Conservation (phyloP, 768 basidiomycete species). For the Melanogaster broomeanus region DNA sequence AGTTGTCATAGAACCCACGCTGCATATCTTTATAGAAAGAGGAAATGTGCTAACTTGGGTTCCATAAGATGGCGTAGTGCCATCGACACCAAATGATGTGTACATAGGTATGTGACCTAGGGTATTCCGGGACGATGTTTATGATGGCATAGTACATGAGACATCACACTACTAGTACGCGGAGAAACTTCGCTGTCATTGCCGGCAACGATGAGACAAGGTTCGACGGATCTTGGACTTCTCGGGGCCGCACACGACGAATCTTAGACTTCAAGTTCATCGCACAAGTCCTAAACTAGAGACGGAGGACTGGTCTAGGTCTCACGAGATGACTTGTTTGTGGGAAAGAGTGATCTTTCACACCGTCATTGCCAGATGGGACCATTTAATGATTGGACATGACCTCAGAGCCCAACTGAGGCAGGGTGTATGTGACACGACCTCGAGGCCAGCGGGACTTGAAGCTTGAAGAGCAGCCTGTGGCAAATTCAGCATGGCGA, state of each 20-base stretch:
- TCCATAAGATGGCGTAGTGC: not conserved
- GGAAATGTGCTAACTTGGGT: not conserved
- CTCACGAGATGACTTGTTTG: not conserved
- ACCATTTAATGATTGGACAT: too few relatives aligned
- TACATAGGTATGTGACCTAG: not conserved
- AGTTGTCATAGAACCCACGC: conserved; percentile 1
- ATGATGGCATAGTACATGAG: not conserved
- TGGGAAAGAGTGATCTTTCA: conserved; percentile 11
- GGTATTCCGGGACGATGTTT: too few relatives aligned
- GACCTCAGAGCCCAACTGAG: not conserved
- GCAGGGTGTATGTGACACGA: conserved; percentile 2
- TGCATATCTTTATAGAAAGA: conserved; percentile 9
- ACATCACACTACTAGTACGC: too few relatives aligned
- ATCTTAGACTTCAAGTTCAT: conserved; percentile 10
- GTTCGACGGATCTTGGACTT: not conserved
- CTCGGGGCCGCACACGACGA: conserved; percentile 18
- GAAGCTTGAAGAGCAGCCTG: conserved; percentile 8
- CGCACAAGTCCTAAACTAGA: conserved; percentile 5
- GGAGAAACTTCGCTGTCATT: not conserved
- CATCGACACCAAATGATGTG: conserved; percentile 19
- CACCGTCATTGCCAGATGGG: not conserved
- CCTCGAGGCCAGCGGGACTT: conserved; percentile 10
- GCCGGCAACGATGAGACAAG: not conserved
- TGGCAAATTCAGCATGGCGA: conserved; percentile 18
- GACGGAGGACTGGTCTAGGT: conserved; percentile 2